phyloP scores from a whole-genome alignment of 208 protist species.

The Trypanosoma platydactyli region DNA sequence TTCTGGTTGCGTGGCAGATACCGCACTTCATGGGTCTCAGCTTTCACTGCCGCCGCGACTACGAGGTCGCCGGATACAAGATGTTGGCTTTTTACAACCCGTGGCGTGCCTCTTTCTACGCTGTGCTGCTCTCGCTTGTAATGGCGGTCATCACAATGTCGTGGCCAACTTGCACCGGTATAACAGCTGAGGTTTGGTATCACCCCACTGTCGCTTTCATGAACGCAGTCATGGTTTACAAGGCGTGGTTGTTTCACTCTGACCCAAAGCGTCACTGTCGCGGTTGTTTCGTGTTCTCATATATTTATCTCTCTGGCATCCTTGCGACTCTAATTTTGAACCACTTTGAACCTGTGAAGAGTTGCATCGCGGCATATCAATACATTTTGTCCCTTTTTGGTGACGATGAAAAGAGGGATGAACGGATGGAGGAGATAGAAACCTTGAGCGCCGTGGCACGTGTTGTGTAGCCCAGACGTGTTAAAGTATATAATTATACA shows the following conservation, averaged over 20 bases:
- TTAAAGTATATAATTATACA: too few species aligned
- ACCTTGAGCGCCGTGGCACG: too few species aligned
- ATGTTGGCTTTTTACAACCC: constrained; percentile 90
- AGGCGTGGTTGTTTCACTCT: constrained; percentile 79
- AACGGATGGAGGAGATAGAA: too few species aligned
- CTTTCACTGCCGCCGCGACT: constrained; percentile 90
- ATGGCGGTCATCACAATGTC: constrained; percentile 68
- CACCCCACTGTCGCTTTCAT: constrained; percentile 54
- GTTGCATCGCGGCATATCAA: constrained; percentile 24
- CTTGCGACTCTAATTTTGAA: constrained; percentile 77
- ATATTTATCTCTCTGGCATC: constrained; percentile 79
- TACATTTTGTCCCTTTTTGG: constrained; percentile 8
- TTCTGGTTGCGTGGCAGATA: constrained; percentile 92
- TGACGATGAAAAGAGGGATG: not conserved
- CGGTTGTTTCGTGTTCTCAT: constrained; percentile 91
- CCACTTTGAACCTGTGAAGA: constrained; percentile 67
- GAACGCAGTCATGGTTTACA: constrained; percentile 84
- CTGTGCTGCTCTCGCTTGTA: constrained; percentile 65
- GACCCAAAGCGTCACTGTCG: constrained; percentile 75
- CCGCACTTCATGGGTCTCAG: constrained; percentile 91
- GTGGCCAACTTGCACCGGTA: constrained; percentile 44
- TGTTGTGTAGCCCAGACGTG: too few species aligned
- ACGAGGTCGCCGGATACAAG: constrained; percentile 87
- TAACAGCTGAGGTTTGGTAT: constrained; percentile 75
- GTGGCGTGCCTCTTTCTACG: constrained; percentile 86